phyloP scores from a whole-genome alignment of 495 filamentous ascomycete genomes.

The Cercophora scortea region DNA sequence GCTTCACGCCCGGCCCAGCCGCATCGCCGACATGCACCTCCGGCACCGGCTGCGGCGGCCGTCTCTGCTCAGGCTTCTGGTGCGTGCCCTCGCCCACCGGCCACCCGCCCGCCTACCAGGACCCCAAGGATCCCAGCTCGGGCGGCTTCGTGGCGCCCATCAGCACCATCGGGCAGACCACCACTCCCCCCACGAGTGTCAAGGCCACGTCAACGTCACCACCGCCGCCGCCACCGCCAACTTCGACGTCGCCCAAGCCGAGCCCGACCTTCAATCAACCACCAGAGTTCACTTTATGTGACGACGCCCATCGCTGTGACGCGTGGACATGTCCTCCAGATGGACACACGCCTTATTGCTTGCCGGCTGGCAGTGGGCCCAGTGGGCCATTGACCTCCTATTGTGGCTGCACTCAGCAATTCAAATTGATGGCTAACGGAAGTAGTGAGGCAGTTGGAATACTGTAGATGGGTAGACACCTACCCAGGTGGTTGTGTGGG shows the following conservation, averaged over 20 bases:
- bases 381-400: too few species aligned
- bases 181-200: neutral
- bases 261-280: too few species aligned
- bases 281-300: too few species aligned
- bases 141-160: conserved; percentile 1
- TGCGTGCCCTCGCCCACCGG: neutral
- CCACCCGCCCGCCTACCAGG: conserved; percentile 2
- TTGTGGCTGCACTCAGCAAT: too few species aligned
- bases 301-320: too few species aligned
- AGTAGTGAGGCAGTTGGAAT: too few species aligned
- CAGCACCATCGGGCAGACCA: neutral
- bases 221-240: neutral
- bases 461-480: too few species aligned
- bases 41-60: conserved; percentile 6
- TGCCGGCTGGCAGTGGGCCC: too few species aligned
- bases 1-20: neutral
- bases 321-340: too few species aligned
- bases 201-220: neutral
- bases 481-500: too few species aligned
- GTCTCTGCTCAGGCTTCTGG: conserved; percentile 9
- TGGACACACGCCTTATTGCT: too few species aligned
- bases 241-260: neutral
- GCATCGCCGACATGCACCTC: neutral
- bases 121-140: conserved; percentile 5
- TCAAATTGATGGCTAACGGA: too few species aligned